phyloP scores from a whole-genome alignment of 805 yeast species.

The Starmerella vaccinii region DNA sequence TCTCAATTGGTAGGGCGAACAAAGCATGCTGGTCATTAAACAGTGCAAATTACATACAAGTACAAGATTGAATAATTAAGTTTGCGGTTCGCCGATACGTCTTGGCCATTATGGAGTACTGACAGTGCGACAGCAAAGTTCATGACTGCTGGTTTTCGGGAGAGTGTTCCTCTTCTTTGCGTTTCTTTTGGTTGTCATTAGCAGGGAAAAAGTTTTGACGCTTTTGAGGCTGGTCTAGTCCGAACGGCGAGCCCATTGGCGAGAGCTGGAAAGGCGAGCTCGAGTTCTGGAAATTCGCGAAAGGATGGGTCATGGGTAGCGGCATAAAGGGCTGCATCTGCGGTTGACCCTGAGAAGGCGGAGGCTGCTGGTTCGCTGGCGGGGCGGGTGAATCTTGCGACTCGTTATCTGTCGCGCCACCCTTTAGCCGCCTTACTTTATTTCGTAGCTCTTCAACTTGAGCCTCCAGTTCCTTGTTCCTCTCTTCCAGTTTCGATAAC shows the following conservation, averaged over 20 bases:
- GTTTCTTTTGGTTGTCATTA: slow-evolving; percentile 18
- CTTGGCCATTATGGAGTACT: no score
- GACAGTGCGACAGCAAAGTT: not conserved
- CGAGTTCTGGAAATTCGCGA: not conserved
- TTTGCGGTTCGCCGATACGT: no score
- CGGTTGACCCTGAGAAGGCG: not conserved
- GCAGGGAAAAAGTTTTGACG: slow-evolving; percentile 7
- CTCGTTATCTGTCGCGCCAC: slow-evolving; percentile 13
- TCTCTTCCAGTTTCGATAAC: slow-evolving; percentile 42
- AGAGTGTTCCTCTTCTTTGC: not conserved
- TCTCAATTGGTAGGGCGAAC: no score
- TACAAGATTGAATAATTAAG: not conserved
- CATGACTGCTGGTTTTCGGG: not conserved
- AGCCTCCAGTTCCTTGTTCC: slow-evolving; percentile 25
- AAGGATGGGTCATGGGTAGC: not conserved
- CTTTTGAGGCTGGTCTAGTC: slow-evolving; percentile 5
- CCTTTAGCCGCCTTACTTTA: slow-evolving; percentile 22
- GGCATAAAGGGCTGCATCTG: not conserved
- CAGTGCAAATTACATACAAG: not conserved
- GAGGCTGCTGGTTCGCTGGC: slow-evolving; percentile 1
- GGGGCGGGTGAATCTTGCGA: not conserved
- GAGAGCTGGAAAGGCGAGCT: no score
- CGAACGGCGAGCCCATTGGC: not conserved
- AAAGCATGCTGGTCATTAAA: no score
- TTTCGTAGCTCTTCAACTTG: slow-evolving; percentile 15